Conservation (phyloP, 2,329 filamentous ascomycete species). For the Aspergillus ochraceoroseus region DNA sequence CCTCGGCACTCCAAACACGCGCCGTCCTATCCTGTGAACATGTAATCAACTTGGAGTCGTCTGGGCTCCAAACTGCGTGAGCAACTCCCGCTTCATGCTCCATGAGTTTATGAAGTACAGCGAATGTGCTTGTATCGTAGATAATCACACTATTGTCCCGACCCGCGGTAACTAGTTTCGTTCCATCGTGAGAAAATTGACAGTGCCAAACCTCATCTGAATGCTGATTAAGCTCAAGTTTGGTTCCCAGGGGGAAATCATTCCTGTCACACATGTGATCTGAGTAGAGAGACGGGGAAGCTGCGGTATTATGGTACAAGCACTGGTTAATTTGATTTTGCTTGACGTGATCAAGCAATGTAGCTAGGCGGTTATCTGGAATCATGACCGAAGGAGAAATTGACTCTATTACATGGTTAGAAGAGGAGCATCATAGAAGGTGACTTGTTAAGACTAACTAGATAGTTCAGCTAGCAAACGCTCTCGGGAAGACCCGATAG, state of each 20-base stretch:
- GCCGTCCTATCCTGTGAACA: conserved; percentile 72
- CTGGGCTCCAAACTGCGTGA: conserved; percentile 85
- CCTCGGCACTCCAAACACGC: conserved; percentile 67
- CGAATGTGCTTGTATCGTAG: conserved; percentile 71
- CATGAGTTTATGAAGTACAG: conserved; percentile 56
- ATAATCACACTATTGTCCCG: conserved; percentile 70
- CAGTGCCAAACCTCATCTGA: conserved; percentile 86
- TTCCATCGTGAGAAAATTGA: conserved; percentile 82
- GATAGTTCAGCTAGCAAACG: conserved; percentile 75
- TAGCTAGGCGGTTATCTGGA: conserved; percentile 79
- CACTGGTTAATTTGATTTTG: conserved; percentile 76
- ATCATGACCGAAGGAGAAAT: conserved; percentile 98
- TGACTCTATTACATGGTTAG: conserved; percentile 53
- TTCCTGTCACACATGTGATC: conserved; percentile 78
- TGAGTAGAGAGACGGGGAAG: conserved; percentile 77
- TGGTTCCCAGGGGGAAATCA: conserved; percentile 70
- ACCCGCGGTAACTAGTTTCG: conserved; percentile 75
- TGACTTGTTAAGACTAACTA: conserved; percentile 51
- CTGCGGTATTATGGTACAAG: conserved; percentile 77
- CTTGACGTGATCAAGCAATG: conserved; percentile 77
- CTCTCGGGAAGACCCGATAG: conserved; percentile 67
- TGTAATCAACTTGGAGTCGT: conserved; percentile 78
- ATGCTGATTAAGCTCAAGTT: conserved; percentile 67
- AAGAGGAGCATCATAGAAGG: background rate
- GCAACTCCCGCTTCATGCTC: conserved; percentile 69